Evolutionary conservation across 345 rosid genomes (phyloP).

Genomic region (Aquilaria sinensis): DNA sequence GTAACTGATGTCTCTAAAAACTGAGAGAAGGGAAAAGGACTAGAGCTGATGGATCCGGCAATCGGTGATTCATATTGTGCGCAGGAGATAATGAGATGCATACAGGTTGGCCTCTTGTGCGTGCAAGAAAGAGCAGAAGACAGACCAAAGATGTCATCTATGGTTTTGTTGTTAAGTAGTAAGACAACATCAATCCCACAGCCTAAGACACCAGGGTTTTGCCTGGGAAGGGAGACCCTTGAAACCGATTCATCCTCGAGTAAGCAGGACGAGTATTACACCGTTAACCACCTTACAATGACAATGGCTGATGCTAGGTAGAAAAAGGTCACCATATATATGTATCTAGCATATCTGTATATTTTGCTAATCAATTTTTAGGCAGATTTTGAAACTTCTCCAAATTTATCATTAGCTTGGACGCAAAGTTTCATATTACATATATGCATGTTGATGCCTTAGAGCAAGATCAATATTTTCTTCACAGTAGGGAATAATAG

Average conservation of each 20-base stretch:
- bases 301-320: slow-evolving; percentile 15
- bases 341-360: no score
- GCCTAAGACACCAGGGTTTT: slow-evolving; percentile 37
- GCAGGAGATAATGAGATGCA: slow-evolving; percentile 32
- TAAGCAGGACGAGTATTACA: not conserved
- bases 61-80: slow-evolving; percentile 10
- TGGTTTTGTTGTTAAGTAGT: slow-evolving; percentile 41
- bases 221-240: slow-evolving; percentile 1
- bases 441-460: no score
- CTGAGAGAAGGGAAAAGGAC: slow-evolving; percentile 16
- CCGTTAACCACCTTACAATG: slow-evolving; percentile 10
- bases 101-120: slow-evolving; percentile 61
- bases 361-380: not conserved
- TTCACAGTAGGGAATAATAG: no score
- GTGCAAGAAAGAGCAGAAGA: slow-evolving; percentile 39
- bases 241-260: slow-evolving; percentile 17
- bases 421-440: no score
- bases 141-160: slow-evolving; percentile 48
- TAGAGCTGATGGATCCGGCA: slow-evolving; percentile 32
- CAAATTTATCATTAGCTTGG: no score
- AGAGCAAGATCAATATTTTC: no score
- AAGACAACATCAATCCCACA: slow-evolving; percentile 20
- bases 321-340: not conserved
- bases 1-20: no score
- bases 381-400: no score